These are phyloP conservation scores for Ophiognomonia clavigignenti-juglandacearum DNA, from an alignment of 2,329 filamentous ascomycete genomes.

Conservation along the genomic window DNA sequence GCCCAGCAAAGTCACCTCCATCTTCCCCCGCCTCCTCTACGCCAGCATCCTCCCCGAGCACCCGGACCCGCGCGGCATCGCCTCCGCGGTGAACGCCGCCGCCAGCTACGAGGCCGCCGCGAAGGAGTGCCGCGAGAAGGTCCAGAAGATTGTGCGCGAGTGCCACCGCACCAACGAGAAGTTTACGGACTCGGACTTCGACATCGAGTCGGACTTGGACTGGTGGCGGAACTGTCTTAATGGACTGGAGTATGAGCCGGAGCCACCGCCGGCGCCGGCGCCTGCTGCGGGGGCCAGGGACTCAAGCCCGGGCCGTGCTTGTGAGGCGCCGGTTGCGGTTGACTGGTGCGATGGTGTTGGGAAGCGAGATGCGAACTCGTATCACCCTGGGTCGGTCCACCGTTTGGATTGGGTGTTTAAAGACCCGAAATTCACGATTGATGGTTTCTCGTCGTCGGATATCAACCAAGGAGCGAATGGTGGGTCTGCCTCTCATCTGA, in stretches of 20 bases:
- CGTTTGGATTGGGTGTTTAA: slow-evolving; percentile 40
- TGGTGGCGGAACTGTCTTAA: slow-evolving; percentile 31
- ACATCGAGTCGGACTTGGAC: slow-evolving; percentile 33
- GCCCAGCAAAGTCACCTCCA: slow-evolving; percentile 38
- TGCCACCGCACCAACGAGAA: slow-evolving; percentile 41
- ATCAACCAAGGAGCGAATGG: slow-evolving; percentile 47
- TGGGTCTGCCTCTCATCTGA: neutral
- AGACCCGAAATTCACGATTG: slow-evolving; percentile 34
- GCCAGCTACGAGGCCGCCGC: slow-evolving; percentile 38
- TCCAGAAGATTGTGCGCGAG: slow-evolving; percentile 34
- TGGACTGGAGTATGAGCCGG: slow-evolving; percentile 20
- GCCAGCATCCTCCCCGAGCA: slow-evolving; percentile 25
- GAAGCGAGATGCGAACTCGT: slow-evolving; percentile 17
- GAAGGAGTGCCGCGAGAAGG: slow-evolving; percentile 33
- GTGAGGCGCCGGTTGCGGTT: no score
- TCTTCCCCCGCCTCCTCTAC: slow-evolving; percentile 38
- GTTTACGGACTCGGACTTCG: slow-evolving; percentile 40
- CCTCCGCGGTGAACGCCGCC: slow-evolving; percentile 31
- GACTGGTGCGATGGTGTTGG: slow-evolving; percentile 10
- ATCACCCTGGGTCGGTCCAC: slow-evolving; percentile 34
- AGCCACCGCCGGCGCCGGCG: no score
- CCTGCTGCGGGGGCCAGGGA: no score
- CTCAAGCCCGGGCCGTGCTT: no score
- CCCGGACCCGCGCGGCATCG: slow-evolving; percentile 21
- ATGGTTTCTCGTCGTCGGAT: slow-evolving; percentile 35